Conservation (phyloP, 371 early-diverging fungal species). For the Enterocytospora artemiae region DNA sequence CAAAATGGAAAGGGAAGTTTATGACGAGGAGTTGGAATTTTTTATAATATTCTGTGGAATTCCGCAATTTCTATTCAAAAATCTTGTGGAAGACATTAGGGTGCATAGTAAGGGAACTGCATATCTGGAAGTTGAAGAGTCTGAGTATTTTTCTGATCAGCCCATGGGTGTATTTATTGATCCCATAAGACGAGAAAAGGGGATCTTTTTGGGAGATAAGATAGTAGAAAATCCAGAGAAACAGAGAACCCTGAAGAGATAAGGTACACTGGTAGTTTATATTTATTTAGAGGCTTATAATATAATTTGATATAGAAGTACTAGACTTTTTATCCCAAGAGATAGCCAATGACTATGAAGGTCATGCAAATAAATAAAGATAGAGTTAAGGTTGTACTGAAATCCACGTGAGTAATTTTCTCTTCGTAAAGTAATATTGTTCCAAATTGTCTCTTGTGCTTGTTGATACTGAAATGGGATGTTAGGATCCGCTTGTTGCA, state of each 20-base stretch:
- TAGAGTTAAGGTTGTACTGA: too few relatives aligned
- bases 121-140: constrained; percentile 37
- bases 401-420: too few relatives aligned
- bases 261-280: neutral
- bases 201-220: constrained; percentile 38
- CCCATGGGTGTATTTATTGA: constrained; percentile 27
- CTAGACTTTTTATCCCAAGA: too few relatives aligned
- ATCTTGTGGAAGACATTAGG: constrained; percentile 36
- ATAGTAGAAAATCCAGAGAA: constrained; percentile 46
- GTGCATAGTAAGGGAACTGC: constrained; percentile 45
- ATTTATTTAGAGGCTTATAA: too few relatives aligned
- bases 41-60: constrained; percentile 28
- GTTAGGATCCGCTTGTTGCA: too few relatives aligned
- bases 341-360: too few relatives aligned
- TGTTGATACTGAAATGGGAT: too few relatives aligned
- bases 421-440: too few relatives aligned
- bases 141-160: constrained; percentile 11
- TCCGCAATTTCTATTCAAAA: constrained; percentile 37
- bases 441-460: too few relatives aligned
- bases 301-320: too few relatives aligned
- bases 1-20: constrained; percentile 31
- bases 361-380: too few relatives aligned
- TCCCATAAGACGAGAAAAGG: constrained; percentile 42
- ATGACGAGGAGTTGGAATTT: constrained; percentile 39
- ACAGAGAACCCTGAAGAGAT: constrained; percentile 52